Evolutionary conservation across 345 rosid species (phyloP).

Genomic region (sweet orange (Citrus sinensis)): DVS_A1.0 CM039163.1:48069001-48069500

Average conservation of each 20-base stretch:
- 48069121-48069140: too few species aligned
- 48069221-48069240: slow-evolving; percentile 77
- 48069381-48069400: too few species aligned
- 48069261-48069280: slow-evolving; percentile 83
- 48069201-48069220: slow-evolving; percentile 85
- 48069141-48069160: too few species aligned
- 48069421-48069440: too few species aligned
- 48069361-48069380: too few species aligned
- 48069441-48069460: neutral
- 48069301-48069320: neutral
- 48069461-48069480: neutral
- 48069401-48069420: too few species aligned
- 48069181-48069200: neutral
- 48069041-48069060: neutral
- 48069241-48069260: slow-evolving; percentile 67
- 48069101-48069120: neutral
- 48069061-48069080: neutral
- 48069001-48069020: neutral
- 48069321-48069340: neutral
- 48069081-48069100: neutral
- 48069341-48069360: too few species aligned
- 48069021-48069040: neutral
- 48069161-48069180: neutral
- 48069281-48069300: slow-evolving; percentile 97
- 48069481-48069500: neutral